These are phyloP conservation scores for Ophiocytium majus DNA, from an alignment of 352 stramenopile genomes.

Conservation along the genomic window DNA sequence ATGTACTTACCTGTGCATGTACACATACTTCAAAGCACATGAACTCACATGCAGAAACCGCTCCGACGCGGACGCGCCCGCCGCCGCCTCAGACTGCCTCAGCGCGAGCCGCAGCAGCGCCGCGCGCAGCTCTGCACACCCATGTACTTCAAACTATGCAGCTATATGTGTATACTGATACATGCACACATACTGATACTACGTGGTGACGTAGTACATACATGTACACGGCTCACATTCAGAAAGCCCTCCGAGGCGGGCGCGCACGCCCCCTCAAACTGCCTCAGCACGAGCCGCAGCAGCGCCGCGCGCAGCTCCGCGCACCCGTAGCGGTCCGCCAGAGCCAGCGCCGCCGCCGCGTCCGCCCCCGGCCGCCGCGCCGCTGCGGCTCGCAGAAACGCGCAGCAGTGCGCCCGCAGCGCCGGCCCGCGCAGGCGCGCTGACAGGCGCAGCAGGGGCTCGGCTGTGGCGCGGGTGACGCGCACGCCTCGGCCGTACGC, in stretches of 20 bases:
- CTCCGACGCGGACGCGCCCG: neutral
- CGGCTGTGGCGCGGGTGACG: conserved; percentile 31
- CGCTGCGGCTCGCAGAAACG: conserved; percentile 37
- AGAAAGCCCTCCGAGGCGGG: neutral
- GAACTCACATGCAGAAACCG: conserved; percentile 13
- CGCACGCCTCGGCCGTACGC: conserved; percentile 40
- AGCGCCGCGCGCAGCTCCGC: conserved; percentile 33
- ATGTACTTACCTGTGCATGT: no score
- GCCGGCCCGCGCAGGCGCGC: conserved; percentile 36
- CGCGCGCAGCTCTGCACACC: conserved; percentile 38
- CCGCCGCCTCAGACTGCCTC: neutral
- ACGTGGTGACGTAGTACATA: no score
- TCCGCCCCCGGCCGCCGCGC: neutral
- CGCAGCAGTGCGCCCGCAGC: conserved; percentile 46
- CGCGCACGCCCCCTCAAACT: neutral
- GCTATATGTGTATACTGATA: no score
- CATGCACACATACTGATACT: no score
- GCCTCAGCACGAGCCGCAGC: conserved; percentile 36
- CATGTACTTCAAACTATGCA: no score
- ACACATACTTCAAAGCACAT: no score
- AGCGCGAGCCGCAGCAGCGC: conserved; percentile 42
- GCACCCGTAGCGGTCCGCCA: conserved; percentile 53
- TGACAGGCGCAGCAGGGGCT: conserved; percentile 44
- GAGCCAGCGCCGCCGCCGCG: conserved; percentile 33
- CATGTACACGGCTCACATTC: neutral